Evolutionary conservation across 352 stramenopile genomes (phyloP).

Genomic region (Paralagenidium karlingii): DNA sequence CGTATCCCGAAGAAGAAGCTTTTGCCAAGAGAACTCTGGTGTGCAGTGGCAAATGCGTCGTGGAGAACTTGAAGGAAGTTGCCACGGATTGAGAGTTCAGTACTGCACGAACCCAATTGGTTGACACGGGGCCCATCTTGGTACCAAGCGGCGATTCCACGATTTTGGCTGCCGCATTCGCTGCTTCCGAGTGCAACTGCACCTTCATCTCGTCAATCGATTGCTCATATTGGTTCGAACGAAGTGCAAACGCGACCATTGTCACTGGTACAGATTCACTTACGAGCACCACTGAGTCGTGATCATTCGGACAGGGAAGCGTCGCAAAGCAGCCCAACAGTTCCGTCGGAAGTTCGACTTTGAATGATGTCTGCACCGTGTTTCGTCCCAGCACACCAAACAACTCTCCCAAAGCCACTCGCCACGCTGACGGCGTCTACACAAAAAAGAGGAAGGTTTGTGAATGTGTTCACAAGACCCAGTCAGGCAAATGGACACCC

Average conservation of each 20-base stretch:
- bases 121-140: constrained; percentile 15
- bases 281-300: constrained; percentile 85
- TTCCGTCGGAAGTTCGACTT: constrained; percentile 43
- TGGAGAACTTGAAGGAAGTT: constrained; percentile 47
- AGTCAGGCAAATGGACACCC: background rate
- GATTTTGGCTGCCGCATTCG: constrained; percentile 8
- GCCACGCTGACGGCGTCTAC: constrained; percentile 31
- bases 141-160: constrained; percentile 5
- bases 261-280: constrained; percentile 90
- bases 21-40: too few relatives aligned
- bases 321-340: constrained; percentile 76
- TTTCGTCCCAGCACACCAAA: constrained; percentile 42
- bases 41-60: constrained; percentile 48
- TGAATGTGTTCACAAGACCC: too few relatives aligned
- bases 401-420: constrained; percentile 50
- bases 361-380: constrained; percentile 58
- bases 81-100: too few relatives aligned
- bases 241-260: constrained; percentile 91
- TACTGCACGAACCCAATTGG: constrained; percentile 60
- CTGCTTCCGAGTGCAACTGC: constrained; percentile 27
- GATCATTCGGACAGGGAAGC: constrained; percentile 82
- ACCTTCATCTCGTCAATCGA: constrained; percentile 55
- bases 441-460: too few relatives aligned
- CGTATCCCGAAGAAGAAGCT: too few relatives aligned
- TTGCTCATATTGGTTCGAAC: constrained; percentile 82